These are phyloP conservation scores for Usnea hakonensis DNA, from an alignment of 495 filamentous ascomycete genomes.

Conservation along the genomic window DNA sequence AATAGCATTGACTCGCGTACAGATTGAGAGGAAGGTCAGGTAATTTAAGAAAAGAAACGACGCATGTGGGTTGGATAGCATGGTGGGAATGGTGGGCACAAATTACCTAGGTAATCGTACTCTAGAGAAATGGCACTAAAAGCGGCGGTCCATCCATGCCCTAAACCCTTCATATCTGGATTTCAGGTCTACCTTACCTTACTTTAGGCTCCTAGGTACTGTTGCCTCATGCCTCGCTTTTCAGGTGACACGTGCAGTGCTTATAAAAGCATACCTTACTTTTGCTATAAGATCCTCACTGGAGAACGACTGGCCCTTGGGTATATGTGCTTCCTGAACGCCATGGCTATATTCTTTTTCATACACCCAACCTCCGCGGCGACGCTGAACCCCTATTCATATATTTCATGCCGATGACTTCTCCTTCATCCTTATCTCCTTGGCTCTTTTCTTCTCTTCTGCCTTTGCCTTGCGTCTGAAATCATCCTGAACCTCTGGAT, in stretches of 20 bases:
- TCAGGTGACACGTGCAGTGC: no score
- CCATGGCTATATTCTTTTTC: not conserved
- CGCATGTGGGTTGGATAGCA: not conserved
- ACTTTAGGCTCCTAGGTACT: no score
- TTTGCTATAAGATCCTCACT: no score
- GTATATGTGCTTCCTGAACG: not conserved
- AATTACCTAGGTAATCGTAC: no score
- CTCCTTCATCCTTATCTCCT: conserved; percentile 14
- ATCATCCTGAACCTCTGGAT: conserved; percentile 15
- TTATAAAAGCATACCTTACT: no score
- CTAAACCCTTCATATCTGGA: no score
- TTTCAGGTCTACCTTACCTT: no score
- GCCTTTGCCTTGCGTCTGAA: no score
- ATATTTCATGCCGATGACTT: conserved; percentile 19
- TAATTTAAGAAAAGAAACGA: not conserved
- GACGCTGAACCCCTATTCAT: not conserved
- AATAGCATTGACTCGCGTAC: not conserved
- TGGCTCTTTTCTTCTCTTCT: conserved; percentile 11
- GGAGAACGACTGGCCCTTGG: not conserved
- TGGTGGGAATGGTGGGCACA: no score
- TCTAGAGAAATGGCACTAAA: conserved; percentile 7
- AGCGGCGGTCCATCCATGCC: not conserved
- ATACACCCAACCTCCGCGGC: not conserved
- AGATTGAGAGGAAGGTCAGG: not conserved
- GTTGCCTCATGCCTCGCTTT: no score